Base-by-base conservation (phyloP, 2,329 filamentous ascomycete species). In the Aureobasidium melanogenum region DNA sequence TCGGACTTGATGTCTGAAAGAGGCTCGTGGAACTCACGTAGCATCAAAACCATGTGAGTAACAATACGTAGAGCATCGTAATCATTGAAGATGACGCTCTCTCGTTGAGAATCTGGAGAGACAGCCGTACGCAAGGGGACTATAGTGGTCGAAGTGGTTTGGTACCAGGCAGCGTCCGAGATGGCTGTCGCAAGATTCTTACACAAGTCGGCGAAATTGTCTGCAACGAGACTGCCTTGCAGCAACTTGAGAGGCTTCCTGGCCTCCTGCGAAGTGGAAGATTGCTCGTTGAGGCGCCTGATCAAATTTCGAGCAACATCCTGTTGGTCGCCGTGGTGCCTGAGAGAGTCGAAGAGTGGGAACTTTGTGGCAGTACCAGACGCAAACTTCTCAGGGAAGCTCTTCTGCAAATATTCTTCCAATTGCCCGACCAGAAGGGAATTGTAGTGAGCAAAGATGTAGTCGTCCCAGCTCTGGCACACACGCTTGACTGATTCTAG, bases 381-480 rank as follows among this genome's bases (percentile, higher is more conserved):
- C 24, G 82, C 76, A 19, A 81, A 74, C 36, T 80, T 80, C 19
- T 82, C 74, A 12, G 83, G 77, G 66, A 82, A 80, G 64, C 81
- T 77, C 24, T 76, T 76, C 64, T 84, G 75, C 61, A 89, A 76
- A 69, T 88, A 95, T 3, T 79, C 77, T 67, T 93, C 88, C 70
- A 96, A 93, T 67, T 93, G 88, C 2, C 85, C 84, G 59, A 92
- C 83, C 10, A 97, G 75, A 5, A 93, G 78, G n/a, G 89, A 86
- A 69, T 95, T 97, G 77, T 94, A 94, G 71, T 92, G 86, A 38
- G 88, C 86, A 72, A 94, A 96, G 19, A 97, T 80, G 67, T 87
- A 85, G 69, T 97, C 93, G 66, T 96, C 90, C 87, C 91, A 95
- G 24, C 82, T 85, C 55, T 83, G 80, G 70, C 89, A 91, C 41